These are phyloP conservation scores for Holtermannia corniformis DNA, from an alignment of 768 basidiomycete genomes.

Conservation along the genomic window DNA sequence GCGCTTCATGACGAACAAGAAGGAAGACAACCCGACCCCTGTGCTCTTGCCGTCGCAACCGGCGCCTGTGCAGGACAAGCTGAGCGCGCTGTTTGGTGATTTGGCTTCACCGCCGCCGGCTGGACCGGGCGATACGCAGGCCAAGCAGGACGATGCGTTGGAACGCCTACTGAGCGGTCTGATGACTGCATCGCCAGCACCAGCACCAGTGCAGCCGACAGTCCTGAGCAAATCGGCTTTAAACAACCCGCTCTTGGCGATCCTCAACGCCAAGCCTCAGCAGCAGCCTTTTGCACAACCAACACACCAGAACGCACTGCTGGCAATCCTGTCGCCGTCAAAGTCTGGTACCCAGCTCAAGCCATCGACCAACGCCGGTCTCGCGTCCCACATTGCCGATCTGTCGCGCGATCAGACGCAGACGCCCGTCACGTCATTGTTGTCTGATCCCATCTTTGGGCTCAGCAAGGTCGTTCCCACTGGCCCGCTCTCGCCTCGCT, in stretches of 20 bases:
- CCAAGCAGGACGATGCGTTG: slow-evolving; percentile 25
- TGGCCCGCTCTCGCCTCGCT: too few species aligned
- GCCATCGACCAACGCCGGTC: not conserved
- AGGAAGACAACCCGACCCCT: slow-evolving; percentile 14
- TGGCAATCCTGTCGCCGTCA: slow-evolving; percentile 18
- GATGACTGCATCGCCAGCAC: slow-evolving; percentile 47
- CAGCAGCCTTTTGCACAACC: not conserved
- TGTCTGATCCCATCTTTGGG: not conserved
- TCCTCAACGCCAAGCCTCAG: slow-evolving; percentile 16
- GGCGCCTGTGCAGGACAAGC: slow-evolving; percentile 14
- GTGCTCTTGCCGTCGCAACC: slow-evolving; percentile 3
- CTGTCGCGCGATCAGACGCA: not conserved
- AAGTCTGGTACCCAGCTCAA: not conserved
- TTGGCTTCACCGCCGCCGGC: not conserved
- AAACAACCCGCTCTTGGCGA: slow-evolving; percentile 17
- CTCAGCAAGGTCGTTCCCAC: not conserved
- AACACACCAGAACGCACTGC: slow-evolving; percentile 20
- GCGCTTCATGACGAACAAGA: slow-evolving; percentile 23
- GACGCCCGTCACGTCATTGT: not conserved
- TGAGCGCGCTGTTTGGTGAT: slow-evolving; percentile 23
- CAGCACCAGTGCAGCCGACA: slow-evolving; percentile 43
- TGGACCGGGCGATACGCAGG: too few species aligned
- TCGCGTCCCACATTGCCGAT: not conserved
- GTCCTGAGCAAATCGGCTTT: slow-evolving; percentile 14
- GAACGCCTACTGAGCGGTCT: slow-evolving; percentile 11